A percentile compares a stretch with the other conserved stretches of the same genome.
Evolutionary conservation across 805 yeast genomes (phyloP).

Genomic region (Cyberlindnera suaveolens): DNA sequence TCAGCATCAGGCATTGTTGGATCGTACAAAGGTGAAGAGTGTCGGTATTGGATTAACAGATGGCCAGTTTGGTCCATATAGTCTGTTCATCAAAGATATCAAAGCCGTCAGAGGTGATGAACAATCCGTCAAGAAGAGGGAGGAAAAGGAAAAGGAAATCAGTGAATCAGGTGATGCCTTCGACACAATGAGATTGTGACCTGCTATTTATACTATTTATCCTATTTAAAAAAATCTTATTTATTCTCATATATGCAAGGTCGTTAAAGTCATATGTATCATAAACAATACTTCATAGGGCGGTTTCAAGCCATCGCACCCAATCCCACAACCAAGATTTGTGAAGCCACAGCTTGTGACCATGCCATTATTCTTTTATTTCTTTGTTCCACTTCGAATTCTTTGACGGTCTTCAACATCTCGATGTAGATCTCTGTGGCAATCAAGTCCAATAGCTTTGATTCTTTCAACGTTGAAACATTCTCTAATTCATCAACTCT

Average conservation of each 20-base stretch:
- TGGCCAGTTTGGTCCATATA: slow-evolving; percentile 69
- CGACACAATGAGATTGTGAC: slow-evolving; percentile 7
- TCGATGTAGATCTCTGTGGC: slow-evolving; percentile 55
- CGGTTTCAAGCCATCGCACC: slow-evolving; percentile 43
- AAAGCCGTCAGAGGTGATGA: slow-evolving; percentile 55
- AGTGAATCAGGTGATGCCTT: slow-evolving; percentile 10
- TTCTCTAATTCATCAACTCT: slow-evolving; percentile 38
- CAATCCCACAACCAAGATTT: slow-evolving; percentile 48
- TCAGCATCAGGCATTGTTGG: slow-evolving; percentile 51
- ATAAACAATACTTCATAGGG: too few species aligned
- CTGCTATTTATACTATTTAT: background rate
- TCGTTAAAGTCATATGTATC: too few species aligned
- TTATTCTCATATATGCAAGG: too few species aligned
- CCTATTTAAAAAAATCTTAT: background rate
- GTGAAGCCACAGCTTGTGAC: slow-evolving; percentile 58
- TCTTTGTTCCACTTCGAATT: slow-evolving; percentile 41
- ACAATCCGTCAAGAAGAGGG: slow-evolving; percentile 17
- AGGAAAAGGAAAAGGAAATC: slow-evolving; percentile 4
- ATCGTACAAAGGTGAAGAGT: slow-evolving; percentile 59
- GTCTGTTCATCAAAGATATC: slow-evolving; percentile 64
- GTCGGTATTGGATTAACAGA: slow-evolving; percentile 77
- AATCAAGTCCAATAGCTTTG: slow-evolving; percentile 43
- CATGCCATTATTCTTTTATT: slow-evolving; percentile 44
- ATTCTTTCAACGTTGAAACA: slow-evolving; percentile 32
- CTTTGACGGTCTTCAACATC: slow-evolving; percentile 44